Percentiles rank a stretch among this genome's conserved stretches.
Conservation (phyloP, 768 basidiomycete species). For the Dictyophora rubrovolvata region DNA sequence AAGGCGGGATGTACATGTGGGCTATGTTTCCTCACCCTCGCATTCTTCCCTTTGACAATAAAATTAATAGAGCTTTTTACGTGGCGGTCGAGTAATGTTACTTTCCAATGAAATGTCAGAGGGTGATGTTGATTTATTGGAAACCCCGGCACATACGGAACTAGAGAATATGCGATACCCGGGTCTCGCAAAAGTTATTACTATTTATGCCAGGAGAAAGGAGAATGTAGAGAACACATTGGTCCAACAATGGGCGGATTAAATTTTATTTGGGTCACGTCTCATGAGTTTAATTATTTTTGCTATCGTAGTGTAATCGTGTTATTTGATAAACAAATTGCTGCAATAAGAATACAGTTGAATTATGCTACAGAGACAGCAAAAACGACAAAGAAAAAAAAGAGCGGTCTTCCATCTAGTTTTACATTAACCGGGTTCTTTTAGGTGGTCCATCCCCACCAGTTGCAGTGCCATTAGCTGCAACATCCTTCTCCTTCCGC, state of each 20-base stretch:
- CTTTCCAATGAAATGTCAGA: conserved; percentile 51
- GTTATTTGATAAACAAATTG: not conserved
- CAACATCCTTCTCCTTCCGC: conserved; percentile 43
- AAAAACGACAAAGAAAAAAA: not conserved
- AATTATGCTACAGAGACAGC: not conserved
- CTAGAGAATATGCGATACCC: conserved; percentile 35
- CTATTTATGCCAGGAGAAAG: conserved; percentile 50
- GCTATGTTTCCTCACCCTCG: not conserved
- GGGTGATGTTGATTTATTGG: conserved; percentile 41
- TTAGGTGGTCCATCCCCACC: not conserved
- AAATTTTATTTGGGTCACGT: not conserved
- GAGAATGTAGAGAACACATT: not conserved
- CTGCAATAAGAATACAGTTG: conserved; percentile 7
- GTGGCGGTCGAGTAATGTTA: conserved; percentile 56
- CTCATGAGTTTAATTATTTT: not conserved
- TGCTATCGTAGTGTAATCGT: not conserved
- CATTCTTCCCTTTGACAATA: not conserved
- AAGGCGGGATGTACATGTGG: conserved; percentile 4
- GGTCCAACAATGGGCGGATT: not conserved
- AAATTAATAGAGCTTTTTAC: conserved; percentile 45
- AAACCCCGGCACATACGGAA: conserved; percentile 42
- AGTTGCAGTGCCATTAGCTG: not conserved
- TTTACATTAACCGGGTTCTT: conserved; percentile 1
- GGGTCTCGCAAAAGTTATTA: conserved; percentile 47
- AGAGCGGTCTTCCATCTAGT: not conserved